Percentiles rank a stretch among this genome's conserved stretches.
Conservation (phyloP, 2,329 filamentous ascomycete genomes). For the Fusarium oxysporum region DNA sequence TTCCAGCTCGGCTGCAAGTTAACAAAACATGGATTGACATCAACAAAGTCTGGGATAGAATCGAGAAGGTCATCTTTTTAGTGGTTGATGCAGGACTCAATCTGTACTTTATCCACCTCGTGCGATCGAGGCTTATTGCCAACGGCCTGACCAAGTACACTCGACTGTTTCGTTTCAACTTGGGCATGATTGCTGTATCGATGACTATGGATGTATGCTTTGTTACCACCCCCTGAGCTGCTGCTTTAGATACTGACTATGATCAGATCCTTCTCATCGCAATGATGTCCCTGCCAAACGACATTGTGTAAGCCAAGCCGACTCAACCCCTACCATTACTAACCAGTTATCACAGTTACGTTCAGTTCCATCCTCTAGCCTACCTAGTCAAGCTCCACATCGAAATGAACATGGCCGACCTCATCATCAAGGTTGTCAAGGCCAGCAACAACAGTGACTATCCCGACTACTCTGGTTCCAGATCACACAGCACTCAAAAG, state of each 20-base stretch:
- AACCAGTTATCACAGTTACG: constrained; percentile 42
- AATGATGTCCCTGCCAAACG: constrained; percentile 48
- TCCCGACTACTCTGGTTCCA: constrained; percentile 39
- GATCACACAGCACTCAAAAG: constrained; percentile 26
- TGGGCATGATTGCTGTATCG: constrained; percentile 48
- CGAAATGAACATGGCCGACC: constrained; percentile 65
- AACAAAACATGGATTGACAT: constrained; percentile 55
- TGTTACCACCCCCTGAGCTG: fast-evolving
- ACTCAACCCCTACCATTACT: background rate
- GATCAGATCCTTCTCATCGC: constrained; percentile 44
- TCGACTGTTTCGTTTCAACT: constrained; percentile 53
- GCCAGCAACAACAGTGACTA: constrained; percentile 39
- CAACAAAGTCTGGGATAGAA: constrained; percentile 65
- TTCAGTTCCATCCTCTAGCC: constrained; percentile 64
- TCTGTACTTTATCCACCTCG: constrained; percentile 62
- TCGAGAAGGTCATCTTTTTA: constrained; percentile 64
- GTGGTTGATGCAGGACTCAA: constrained; percentile 63
- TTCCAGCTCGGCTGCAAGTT: constrained; percentile 61
- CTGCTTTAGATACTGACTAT: background rate
- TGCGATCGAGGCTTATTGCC: constrained; percentile 58
- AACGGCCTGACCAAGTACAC: constrained; percentile 63
- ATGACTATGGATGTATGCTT: constrained; percentile 46
- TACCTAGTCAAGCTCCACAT: constrained; percentile 66
- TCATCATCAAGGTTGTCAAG: constrained; percentile 56
- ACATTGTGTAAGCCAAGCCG: constrained; percentile 42